Evolutionary conservation across 163 green algal genomes (phyloP).

Genomic region (Scenedesmus sp.): DNA sequence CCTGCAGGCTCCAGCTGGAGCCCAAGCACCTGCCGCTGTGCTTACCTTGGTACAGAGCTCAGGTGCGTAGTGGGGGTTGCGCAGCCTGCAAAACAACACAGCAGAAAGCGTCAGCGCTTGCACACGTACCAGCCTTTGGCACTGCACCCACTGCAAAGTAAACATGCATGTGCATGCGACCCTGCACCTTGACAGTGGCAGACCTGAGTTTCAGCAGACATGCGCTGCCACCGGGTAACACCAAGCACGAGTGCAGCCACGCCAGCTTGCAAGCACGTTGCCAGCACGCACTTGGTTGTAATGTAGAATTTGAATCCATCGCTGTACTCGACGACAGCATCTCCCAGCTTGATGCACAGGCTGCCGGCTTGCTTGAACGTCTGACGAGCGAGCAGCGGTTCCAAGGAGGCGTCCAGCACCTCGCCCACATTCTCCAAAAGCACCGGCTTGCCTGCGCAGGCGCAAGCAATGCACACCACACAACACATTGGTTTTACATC

Average conservation of each 20-base stretch:
- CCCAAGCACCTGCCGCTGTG: not conserved
- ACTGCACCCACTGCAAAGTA: not conserved
- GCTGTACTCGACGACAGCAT: constrained; percentile 83
- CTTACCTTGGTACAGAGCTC: constrained; percentile 78
- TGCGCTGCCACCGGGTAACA: no score
- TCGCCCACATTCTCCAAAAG: constrained; percentile 85
- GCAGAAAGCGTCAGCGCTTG: not conserved
- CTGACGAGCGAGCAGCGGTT: constrained; percentile 84
- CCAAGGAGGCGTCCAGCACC: constrained; percentile 81
- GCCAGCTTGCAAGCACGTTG: no score
- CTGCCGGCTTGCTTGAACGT: constrained; percentile 77
- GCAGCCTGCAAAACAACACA: constrained; percentile 54
- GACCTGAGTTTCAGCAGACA: not conserved
- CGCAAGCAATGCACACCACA: not conserved
- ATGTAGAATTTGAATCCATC: constrained; percentile 91
- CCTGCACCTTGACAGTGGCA: not conserved
- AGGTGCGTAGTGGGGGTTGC: constrained; percentile 90
- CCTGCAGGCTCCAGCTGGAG: not conserved
- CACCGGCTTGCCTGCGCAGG: constrained; percentile 64
- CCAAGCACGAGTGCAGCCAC: no score
- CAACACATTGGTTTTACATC: no score
- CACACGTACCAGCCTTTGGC: not conserved
- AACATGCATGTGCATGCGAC: not conserved
- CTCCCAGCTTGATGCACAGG: constrained; percentile 85
- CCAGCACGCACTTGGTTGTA: constrained; percentile 77